phyloP scores from a whole-genome alignment of 108 stramenopile genomes.

The Skeletonema potamos region DNA sequence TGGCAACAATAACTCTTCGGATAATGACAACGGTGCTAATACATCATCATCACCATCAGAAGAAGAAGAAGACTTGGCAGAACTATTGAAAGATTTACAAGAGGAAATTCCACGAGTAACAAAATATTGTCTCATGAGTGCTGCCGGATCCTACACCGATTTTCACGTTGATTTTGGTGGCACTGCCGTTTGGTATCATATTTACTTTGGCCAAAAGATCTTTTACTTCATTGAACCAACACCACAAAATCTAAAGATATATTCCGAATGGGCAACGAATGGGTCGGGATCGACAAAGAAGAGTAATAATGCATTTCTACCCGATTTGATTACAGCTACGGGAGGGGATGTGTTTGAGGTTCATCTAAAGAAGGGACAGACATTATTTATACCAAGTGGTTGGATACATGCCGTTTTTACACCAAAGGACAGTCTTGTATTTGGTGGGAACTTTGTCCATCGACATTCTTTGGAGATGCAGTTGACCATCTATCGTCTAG shows the following conservation, averaged over 20 bases:
- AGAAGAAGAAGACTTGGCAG: conserved; percentile 4
- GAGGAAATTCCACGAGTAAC: conserved; percentile 60
- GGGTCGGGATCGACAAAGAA: conserved; percentile 47
- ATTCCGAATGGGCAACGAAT: conserved; percentile 86
- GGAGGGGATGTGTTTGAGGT: conserved; percentile 46
- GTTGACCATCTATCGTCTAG: conserved; percentile 20
- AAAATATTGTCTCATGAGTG: conserved; percentile 89
- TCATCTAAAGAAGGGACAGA: conserved; percentile 64
- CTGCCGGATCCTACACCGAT: conserved; percentile 86
- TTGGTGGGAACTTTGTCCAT: conserved; percentile 91
- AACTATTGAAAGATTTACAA: conserved; percentile 4
- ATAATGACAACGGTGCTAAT: background rate
- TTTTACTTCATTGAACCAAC: conserved; percentile 82
- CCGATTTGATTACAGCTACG: conserved; percentile 24
- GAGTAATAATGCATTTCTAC: conserved; percentile 21
- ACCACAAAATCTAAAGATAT: conserved; percentile 61
- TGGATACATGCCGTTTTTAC: conserved; percentile 97
- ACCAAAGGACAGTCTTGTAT: conserved; percentile 80
- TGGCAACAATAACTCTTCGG: background rate
- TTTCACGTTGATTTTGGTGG: conserved; percentile 97
- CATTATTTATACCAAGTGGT: conserved; percentile 85
- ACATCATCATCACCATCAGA: background rate
- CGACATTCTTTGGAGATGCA: conserved; percentile 39
- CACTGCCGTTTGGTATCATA: conserved; percentile 92
- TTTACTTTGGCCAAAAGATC: conserved; percentile 80